A percentile compares a stretch with the other conserved stretches of the same genome.
Conservation (phyloP, 768 basidiomycete species). For the Termitomyces sp. region DNA sequence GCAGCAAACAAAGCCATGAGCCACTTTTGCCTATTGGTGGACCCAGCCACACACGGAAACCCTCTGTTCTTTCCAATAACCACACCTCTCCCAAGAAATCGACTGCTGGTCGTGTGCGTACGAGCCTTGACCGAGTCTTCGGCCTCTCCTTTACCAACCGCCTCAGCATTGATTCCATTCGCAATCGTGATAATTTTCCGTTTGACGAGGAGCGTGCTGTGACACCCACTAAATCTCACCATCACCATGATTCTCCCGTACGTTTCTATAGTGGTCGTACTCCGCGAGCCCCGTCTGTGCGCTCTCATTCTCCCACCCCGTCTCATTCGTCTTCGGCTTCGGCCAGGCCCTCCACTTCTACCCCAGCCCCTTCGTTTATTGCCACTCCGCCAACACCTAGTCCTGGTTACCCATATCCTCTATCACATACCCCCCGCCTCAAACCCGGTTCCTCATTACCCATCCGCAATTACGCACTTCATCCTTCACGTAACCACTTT, state of each 20-base stretch:
- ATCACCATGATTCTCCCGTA: constrained; percentile 23
- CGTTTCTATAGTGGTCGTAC: constrained; percentile 22
- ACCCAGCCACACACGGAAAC: constrained; percentile 24
- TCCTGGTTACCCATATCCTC: constrained; percentile 23
- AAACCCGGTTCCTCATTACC: constrained; percentile 38
- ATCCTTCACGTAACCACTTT: constrained; percentile 77
- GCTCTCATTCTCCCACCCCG: constrained; percentile 23
- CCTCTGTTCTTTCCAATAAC: constrained; percentile 19
- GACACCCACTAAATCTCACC: constrained; percentile 13
- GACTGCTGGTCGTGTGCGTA: constrained; percentile 43
- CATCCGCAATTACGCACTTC: constrained; percentile 57
- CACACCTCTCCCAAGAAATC: constrained; percentile 22
- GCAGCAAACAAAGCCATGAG: constrained; percentile 67
- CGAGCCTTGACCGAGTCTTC: constrained; percentile 60
- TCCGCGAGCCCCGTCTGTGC: constrained; percentile 27
- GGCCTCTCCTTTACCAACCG: constrained; percentile 49
- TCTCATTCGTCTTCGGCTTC: constrained; percentile 22
- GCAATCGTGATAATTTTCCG: constrained; percentile 17
- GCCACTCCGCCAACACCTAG: constrained; percentile 18
- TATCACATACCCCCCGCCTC: constrained; percentile 36
- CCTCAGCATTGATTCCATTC: constrained; percentile 50
- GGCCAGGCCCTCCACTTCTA: constrained; percentile 6
- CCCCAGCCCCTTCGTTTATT: constrained; percentile 19
- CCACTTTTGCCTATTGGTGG: constrained; percentile 64
- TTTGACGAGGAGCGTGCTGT: constrained; percentile 16